Evolutionary conservation across 2,329 filamentous ascomycete genomes (phyloP).

Genomic region (Huntiella moniliformis): DNA sequence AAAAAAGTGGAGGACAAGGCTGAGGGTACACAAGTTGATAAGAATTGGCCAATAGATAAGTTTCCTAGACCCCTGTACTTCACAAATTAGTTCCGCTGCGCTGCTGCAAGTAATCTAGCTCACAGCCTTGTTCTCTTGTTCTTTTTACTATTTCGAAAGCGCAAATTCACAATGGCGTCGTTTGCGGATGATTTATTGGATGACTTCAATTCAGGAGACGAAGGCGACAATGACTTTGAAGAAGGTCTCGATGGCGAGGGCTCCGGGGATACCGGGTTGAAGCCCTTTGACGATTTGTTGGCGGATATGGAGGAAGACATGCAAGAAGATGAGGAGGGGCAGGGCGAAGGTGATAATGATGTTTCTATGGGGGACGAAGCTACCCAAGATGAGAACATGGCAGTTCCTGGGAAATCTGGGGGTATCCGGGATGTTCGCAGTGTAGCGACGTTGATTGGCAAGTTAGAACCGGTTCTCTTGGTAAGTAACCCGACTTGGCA

Average conservation of each 20-base stretch:
- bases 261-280: slow-evolving; percentile 24
- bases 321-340: slow-evolving; percentile 40
- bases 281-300: slow-evolving; percentile 41
- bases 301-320: slow-evolving; percentile 37
- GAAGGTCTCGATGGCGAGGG: not conserved
- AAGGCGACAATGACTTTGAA: slow-evolving; percentile 19
- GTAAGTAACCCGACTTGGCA: slow-evolving; percentile 34
- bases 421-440: slow-evolving; percentile 59
- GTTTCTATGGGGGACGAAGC: slow-evolving; percentile 46
- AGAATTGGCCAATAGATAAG: slow-evolving; percentile 9
- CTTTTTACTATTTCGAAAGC: not conserved
- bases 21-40: slow-evolving; percentile 3
- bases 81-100: not conserved
- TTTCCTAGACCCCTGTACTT: not conserved
- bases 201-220: slow-evolving; percentile 42
- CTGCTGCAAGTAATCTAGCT: slow-evolving; percentile 7
- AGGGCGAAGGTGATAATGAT: slow-evolving; percentile 26
- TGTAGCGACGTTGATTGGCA: slow-evolving; percentile 65
- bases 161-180: slow-evolving; percentile 49
- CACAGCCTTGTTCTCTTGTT: slow-evolving; percentile 3
- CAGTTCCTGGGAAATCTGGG: slow-evolving; percentile 66
- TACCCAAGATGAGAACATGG: slow-evolving; percentile 43
- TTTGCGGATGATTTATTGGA: slow-evolving; percentile 83
- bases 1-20: slow-evolving; percentile 10
- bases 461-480: slow-evolving; percentile 61